Conservation (phyloP, 257 asterid species). For the Hygrophila difformis region DNA sequence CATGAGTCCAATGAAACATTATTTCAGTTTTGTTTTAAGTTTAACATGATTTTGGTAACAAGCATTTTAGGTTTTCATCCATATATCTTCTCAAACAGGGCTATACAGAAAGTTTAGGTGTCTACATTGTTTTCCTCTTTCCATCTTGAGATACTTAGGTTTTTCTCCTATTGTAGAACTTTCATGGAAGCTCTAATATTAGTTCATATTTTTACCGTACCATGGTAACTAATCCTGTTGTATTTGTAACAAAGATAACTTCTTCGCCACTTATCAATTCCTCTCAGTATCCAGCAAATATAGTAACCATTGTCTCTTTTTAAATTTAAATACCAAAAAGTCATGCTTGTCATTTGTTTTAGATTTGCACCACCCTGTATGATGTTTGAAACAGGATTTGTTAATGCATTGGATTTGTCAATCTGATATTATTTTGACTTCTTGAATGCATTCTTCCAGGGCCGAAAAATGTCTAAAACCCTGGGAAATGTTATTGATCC, state of each 20-base stretch:
- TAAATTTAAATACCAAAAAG: background rate
- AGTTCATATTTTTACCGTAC: no score
- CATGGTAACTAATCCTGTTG: no score
- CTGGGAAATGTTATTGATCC: slow-evolving; percentile 94
- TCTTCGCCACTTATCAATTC: background rate
- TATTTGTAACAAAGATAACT: background rate
- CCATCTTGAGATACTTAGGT: no score
- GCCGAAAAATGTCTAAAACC: slow-evolving; percentile 95
- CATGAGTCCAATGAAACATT: no score
- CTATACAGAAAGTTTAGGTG: no score
- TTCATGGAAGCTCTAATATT: no score
- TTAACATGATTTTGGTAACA: no score
- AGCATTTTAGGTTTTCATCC: no score
- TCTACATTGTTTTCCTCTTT: no score
- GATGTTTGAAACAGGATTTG: background rate
- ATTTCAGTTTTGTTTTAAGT: no score
- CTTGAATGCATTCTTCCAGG: slow-evolving; percentile 43
- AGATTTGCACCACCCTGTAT: background rate
- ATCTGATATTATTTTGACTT: slow-evolving; percentile 14
- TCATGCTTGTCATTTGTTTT: background rate
- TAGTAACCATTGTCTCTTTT: background rate
- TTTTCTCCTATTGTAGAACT: no score
- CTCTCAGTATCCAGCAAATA: background rate
- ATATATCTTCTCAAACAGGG: no score
- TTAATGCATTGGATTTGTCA: slow-evolving; percentile 14